phyloP scores from a whole-genome alignment of 2,329 filamentous ascomycete species.

The Metarhizium rileyi region DNA sequence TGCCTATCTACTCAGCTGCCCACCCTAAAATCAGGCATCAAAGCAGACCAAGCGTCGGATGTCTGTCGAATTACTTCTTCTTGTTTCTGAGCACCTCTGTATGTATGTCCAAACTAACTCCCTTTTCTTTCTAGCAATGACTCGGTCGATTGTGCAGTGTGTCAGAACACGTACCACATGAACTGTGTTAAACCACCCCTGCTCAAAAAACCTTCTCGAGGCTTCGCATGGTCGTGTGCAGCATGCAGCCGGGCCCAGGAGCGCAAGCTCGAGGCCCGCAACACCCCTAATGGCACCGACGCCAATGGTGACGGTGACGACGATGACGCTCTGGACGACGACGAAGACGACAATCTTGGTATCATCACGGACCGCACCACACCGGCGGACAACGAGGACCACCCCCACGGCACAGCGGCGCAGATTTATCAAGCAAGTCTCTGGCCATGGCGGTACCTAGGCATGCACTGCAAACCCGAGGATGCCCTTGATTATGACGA shows the following conservation, averaged over 20 bases:
- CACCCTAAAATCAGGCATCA: background rate
- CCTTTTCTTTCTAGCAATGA: slow-evolving; percentile 52
- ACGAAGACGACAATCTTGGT: slow-evolving; percentile 57
- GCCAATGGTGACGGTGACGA: slow-evolving; percentile 57
- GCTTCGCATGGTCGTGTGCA: slow-evolving; percentile 96
- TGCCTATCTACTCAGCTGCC: background rate
- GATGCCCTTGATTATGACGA: slow-evolving; percentile 96
- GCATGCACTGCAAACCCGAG: slow-evolving; percentile 89
- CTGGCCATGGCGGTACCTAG: slow-evolving; percentile 94
- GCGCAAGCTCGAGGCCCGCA: slow-evolving; percentile 78
- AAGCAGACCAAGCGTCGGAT: background rate
- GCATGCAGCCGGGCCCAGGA: slow-evolving; percentile 95
- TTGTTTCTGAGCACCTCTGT: background rate
- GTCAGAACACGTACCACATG: slow-evolving; percentile 95
- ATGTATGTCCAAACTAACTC: background rate
- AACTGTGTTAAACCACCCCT: slow-evolving; percentile 88
- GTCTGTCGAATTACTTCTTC: background rate
- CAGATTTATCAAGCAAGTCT: slow-evolving; percentile 88
- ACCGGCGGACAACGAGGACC: slow-evolving; percentile 48
- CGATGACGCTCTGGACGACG: slow-evolving; percentile 54
- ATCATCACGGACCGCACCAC: slow-evolving; percentile 53
- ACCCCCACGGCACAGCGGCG: slow-evolving; percentile 61
- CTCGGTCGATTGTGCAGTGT: slow-evolving; percentile 95
- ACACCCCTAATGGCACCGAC: slow-evolving; percentile 68
- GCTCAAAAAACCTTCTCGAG: slow-evolving; percentile 90